Base-by-base conservation (phyloP, 225 moss, liverwort and hornwort species). In the Asterella californica region DNA sequence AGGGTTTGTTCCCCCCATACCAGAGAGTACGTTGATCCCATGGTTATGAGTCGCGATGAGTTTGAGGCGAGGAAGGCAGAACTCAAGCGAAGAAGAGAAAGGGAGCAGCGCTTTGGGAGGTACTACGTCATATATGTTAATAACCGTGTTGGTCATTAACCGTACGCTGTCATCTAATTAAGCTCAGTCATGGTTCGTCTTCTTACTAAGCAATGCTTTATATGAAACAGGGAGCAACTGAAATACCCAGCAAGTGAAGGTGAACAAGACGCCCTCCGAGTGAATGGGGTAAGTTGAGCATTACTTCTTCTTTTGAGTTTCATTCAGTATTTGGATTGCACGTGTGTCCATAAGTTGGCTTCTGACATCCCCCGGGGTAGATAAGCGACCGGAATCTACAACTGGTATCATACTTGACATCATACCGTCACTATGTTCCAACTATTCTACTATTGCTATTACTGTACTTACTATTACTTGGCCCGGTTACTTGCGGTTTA, bases 91-190 rank as follows among this genome's bases (percentile, higher is more conserved):
- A 78, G 87, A 54, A 74, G 78, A 76, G 85, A 88, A 50, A 82
- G 87, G 85, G 87, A 85, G 75, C 85, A 85, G 66, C 77, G 87
- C 4, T 88, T 88, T 88, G 87, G 84, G 38, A 88, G 87, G 87
- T 88, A 84, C 10, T 22, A 46, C 45, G 27, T 33, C 21, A 68
- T 0, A 47, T 46, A 12, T 78, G 32, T 67, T 19, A 25, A 52
- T 62, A 48, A 7, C 11, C 34, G 22, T 72, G 21, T 78, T 15
- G 19, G n/a, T 1, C 8, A 6, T n/a, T n/a, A n/a, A 19, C 25
- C 7, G 0, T 64, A 14, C 27, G 27, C 14, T 27, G 8, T 64
- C 64, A 64, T 64, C 27, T 32, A 2, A 64, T 42, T 33, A 9
- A 34, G 1, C 14, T 11, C 33, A 33, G 0, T 65, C 36, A 11